Base-by-base conservation (phyloP, 768 basidiomycete genomes). In the Panaeolus papilionaceus region DNA sequence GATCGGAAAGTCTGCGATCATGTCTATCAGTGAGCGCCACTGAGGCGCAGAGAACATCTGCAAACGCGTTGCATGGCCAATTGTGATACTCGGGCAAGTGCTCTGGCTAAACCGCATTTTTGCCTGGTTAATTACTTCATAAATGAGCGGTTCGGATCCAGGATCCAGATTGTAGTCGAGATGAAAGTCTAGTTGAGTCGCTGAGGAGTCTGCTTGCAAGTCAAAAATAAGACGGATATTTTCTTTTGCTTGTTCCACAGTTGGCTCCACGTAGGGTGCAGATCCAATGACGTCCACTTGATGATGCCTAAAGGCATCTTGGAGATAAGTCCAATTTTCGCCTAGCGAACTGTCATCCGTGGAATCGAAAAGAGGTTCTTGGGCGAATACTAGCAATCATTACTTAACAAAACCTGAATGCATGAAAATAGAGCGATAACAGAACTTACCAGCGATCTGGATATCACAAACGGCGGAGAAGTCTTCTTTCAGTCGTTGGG, bases 161-260 rank as follows among this genome's bases (percentile, higher is more conserved):
- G 80, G 76, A 74, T 89, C 84, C 61, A 91, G 79, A 78, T 86
- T 89, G 76, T 88, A 90, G 77, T 90, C 89, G 38, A 91, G 82
- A 75, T 91, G 89, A 73, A 90, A 90, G 73, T 90, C 89, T 49
- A 84, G 81, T 68, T 86, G 71, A 63, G 70, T 84, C 23, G 84
- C 75, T 20, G 71, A 71, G 49, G 74, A 75, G 47, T 72, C 72
- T 61, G 75, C 71, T 10, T 87, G 85, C 63, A 86, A 78, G 40
- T 84, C 78, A 73, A 90, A 79, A 58, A 89, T 76, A 68, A 85
- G 81, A 26, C 75, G 75, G 38, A 90, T 85, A 73, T 90, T 91
- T 74, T 75, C 75, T 72, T 83, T 83, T 18, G 86, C 83, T 65
- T 84, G 82, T 23, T 77, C 75, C 39, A 73, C 66, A 14, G 81